Conservation (phyloP, 2,329 filamentous ascomycete genomes). For the Apiospora saccharicola region DNA sequence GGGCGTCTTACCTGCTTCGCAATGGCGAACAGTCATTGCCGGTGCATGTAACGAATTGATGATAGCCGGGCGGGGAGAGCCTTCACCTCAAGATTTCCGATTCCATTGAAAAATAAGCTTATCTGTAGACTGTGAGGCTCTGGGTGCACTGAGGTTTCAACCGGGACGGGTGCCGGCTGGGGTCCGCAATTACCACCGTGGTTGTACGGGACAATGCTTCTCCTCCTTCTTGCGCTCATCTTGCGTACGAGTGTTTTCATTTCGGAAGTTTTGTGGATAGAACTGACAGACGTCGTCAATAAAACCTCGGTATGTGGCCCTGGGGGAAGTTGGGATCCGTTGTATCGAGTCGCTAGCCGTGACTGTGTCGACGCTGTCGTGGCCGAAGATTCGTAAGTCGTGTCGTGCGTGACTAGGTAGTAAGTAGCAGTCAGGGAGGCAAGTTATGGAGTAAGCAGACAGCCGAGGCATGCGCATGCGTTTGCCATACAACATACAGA, state of each 20-base stretch:
- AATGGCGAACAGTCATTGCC: neutral
- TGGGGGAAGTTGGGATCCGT: neutral
- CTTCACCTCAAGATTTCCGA: constrained; percentile 5
- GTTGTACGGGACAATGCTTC: neutral
- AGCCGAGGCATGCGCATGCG: neutral
- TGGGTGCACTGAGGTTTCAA: constrained; percentile 18
- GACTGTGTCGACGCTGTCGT: neutral
- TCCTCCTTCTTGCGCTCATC: neutral
- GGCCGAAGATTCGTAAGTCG: constrained; percentile 6
- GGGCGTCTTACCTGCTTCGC: neutral
- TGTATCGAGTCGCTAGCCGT: neutral
- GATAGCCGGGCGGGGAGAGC: neutral
- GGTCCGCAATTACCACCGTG: constrained; percentile 9
- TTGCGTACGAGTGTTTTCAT: constrained; percentile 1
- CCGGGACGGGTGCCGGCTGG: constrained; percentile 18
- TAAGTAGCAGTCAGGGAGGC: neutral
- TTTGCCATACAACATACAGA: neutral
- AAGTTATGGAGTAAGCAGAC: neutral
- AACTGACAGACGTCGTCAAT: neutral
- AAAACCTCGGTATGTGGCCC: neutral
- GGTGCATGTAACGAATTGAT: neutral
- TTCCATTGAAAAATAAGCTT: constrained; percentile 11
- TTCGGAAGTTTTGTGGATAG: constrained; percentile 8
- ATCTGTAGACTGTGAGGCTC: constrained; percentile 6
- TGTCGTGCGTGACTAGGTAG: neutral